These are phyloP conservation scores for Xanthoconium separans DNA, from an alignment of 1,284 basidiomycete genomes.

Conservation along the genomic window DNA sequence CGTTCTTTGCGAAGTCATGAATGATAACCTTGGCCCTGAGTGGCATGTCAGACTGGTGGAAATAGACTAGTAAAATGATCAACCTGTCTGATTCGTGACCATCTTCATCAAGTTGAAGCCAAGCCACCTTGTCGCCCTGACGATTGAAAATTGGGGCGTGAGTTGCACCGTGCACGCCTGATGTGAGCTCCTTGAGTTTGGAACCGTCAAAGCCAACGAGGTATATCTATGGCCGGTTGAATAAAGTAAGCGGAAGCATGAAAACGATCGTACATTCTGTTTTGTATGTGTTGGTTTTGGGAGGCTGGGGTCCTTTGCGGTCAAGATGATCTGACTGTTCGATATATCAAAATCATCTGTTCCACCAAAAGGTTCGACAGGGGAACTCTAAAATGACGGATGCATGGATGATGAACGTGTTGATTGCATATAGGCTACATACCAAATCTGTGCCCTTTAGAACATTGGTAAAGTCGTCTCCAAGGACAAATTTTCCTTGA, in stretches of 20 bases:
- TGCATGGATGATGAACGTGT: conserved; percentile 6
- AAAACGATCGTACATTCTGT: conserved; percentile 54
- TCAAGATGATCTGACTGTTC: conserved; percentile 69
- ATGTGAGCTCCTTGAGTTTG: conserved; percentile 67
- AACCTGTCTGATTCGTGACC: conserved; percentile 85
- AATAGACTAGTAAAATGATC: conserved; percentile 6
- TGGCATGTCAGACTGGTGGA: background rate
- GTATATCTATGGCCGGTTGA: conserved; percentile 53
- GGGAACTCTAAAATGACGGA: conserved; percentile 49
- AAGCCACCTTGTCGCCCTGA: conserved; percentile 72
- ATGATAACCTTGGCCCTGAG: conserved; percentile 72
- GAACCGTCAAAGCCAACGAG: conserved; percentile 52
- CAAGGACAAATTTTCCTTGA: conserved; percentile 54
- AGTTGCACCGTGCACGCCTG: conserved; percentile 81
- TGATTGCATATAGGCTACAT: conserved; percentile 15
- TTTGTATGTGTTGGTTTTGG: conserved; percentile 77
- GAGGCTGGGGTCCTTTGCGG: conserved; percentile 77
- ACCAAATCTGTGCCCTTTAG: conserved; percentile 69
- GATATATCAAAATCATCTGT: conserved; percentile 79
- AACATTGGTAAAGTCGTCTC: conserved; percentile 54
- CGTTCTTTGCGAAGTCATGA: conserved; percentile 66
- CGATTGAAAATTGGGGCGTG: conserved; percentile 67
- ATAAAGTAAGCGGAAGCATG: background rate
- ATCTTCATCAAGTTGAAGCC: conserved; percentile 84
- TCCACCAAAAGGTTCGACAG: conserved; percentile 82